Percentiles rank a stretch among this genome's conserved stretches.
Conservation (phyloP, 2,329 filamentous ascomycete genomes). For the Aspergillus costaricaensis region DNA sequence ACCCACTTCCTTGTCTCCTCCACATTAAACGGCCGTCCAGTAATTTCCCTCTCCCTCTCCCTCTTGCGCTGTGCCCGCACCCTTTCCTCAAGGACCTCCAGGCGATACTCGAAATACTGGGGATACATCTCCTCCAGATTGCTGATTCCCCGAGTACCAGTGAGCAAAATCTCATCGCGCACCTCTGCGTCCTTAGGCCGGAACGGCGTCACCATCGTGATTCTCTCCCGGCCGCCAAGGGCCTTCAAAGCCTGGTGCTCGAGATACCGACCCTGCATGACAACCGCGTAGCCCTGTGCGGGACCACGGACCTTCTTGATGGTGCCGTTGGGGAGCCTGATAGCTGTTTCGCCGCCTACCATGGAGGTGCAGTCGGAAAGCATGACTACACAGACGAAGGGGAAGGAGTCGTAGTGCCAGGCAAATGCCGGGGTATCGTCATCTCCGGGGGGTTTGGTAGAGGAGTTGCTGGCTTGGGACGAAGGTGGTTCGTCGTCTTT, state of each 20-base stretch:
- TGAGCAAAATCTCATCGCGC: conserved; percentile 60
- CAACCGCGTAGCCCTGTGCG: neutral
- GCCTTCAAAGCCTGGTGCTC: conserved; percentile 4
- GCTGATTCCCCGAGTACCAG: conserved; percentile 59
- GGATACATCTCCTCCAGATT: conserved; percentile 58
- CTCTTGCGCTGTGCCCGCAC: conserved; percentile 48
- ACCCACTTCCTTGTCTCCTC: conserved; percentile 34
- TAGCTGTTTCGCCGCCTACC: conserved; percentile 60
- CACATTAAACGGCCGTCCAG: conserved; percentile 26
- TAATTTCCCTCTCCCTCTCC: conserved; percentile 27
- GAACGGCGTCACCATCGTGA: conserved; percentile 40
- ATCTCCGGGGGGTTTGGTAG: no score
- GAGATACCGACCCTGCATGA: conserved; percentile 9
- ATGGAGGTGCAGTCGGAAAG: conserved; percentile 62
- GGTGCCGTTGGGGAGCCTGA: neutral
- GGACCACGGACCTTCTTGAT: conserved; percentile 5
- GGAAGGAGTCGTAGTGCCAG: conserved; percentile 56
- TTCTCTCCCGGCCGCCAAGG: neutral
- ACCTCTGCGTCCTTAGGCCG: conserved; percentile 56
- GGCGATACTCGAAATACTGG: conserved; percentile 60
- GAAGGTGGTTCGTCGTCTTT: conserved; percentile 13
- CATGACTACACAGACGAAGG: conserved; percentile 67
- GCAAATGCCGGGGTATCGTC: neutral
- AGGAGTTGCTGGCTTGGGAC: neutral
- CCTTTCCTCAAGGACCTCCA: conserved; percentile 61